phyloP scores from a whole-genome alignment of 164 flowering plant genomes.

The Annona cherimola region DNA sequence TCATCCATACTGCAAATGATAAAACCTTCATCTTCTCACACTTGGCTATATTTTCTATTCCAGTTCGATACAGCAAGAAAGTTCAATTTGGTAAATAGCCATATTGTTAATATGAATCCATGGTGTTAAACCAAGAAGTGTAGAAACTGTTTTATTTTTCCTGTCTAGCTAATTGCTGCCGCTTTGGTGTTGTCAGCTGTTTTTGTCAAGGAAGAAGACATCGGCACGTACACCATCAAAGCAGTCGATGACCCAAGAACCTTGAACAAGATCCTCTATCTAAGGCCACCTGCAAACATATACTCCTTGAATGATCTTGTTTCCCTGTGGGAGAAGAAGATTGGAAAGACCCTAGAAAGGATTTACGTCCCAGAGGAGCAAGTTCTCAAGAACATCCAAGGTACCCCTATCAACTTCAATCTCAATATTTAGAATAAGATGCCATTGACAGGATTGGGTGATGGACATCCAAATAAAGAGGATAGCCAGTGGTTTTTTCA shows the following conservation, averaged over 20 bases:
- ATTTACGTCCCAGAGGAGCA: constrained; percentile 51
- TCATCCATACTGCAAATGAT: background rate
- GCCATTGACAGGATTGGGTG: background rate
- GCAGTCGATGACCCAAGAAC: constrained; percentile 71
- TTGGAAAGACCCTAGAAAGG: constrained; percentile 60
- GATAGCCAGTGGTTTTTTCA: no score
- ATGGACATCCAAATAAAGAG: no score
- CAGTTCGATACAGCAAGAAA: background rate
- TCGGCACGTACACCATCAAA: constrained; percentile 55
- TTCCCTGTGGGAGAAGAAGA: constrained; percentile 64
- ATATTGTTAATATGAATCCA: background rate
- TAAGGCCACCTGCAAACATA: constrained; percentile 45
- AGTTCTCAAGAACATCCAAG: constrained; percentile 53
- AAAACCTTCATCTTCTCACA: no score
- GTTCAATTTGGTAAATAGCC: background rate
- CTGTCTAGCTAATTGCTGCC: background rate
- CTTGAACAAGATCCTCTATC: constrained; percentile 52
- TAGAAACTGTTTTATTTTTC: no score
- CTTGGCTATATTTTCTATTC: background rate
- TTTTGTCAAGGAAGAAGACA: constrained; percentile 54
- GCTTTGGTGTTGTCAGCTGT: constrained; percentile 27
- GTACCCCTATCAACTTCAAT: constrained; percentile 20
- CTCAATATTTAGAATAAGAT: background rate
- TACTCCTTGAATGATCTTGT: constrained; percentile 55
- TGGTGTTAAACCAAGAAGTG: no score